Conservation (phyloP, 352 stramenopile genomes). For the Phytophthora uliginosa region DNA sequence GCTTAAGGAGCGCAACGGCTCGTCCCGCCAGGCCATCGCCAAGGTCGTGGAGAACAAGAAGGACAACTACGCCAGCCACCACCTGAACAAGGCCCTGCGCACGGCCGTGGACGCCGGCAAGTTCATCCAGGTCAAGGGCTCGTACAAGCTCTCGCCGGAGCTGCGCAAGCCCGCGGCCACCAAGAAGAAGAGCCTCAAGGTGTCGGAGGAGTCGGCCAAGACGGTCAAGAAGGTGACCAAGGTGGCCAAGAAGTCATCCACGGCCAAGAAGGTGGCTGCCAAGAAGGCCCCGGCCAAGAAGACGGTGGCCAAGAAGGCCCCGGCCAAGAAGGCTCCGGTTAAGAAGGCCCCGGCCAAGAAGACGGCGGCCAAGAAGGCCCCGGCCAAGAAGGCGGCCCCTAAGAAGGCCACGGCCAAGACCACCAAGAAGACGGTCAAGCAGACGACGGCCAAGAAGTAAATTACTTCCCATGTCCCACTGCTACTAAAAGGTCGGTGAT, state of each 20-base stretch:
- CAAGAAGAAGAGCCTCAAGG: constrained; percentile 76
- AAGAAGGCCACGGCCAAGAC: constrained; percentile 68
- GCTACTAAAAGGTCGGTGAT: constrained; percentile 48
- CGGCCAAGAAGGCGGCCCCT: constrained; percentile 57
- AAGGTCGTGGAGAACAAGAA: constrained; percentile 93
- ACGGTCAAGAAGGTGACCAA: constrained; percentile 65
- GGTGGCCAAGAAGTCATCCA: constrained; percentile 58
- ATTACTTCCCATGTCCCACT: constrained; percentile 15
- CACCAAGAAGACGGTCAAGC: constrained; percentile 59
- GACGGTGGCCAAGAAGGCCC: constrained; percentile 57
- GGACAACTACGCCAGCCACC: constrained; percentile 83
- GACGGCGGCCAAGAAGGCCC: constrained; percentile 40
- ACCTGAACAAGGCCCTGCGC: constrained; percentile 93
- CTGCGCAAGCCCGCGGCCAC: constrained; percentile 70
- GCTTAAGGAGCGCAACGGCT: constrained; percentile 95
- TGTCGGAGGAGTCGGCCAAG: constrained; percentile 56
- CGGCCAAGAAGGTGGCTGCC: constrained; percentile 67
- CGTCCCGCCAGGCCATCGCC: constrained; percentile 91
- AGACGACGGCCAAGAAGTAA: constrained; percentile 68
- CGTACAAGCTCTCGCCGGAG: constrained; percentile 81
- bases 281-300: constrained; percentile 83
- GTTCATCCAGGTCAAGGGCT: constrained; percentile 90
- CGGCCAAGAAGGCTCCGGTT: constrained; percentile 43
- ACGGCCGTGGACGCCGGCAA: constrained; percentile 88
- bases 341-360: constrained; percentile 69